phyloP scores from a whole-genome alignment of 2,329 filamentous ascomycete genomes.

The Mollisiaceae sp. region DNA sequence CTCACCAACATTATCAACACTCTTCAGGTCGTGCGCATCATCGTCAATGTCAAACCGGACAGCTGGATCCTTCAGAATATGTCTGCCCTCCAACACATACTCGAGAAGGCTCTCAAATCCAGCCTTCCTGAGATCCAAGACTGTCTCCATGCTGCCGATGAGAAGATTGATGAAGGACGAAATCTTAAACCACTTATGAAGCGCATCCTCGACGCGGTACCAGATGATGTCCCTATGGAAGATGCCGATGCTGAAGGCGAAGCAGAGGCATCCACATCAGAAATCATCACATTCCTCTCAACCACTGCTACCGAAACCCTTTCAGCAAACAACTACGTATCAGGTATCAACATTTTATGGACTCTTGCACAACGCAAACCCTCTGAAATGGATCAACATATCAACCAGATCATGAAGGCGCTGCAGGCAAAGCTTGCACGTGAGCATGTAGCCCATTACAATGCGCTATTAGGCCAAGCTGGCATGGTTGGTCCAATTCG shows the following conservation, averaged over 20 bases:
- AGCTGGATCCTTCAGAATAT: conserved; percentile 89
- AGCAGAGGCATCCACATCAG: conserved; percentile 79
- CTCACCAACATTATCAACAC: conserved; percentile 91
- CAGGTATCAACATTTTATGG: conserved; percentile 93
- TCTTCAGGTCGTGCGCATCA: conserved; percentile 86
- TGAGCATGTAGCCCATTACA: conserved; percentile 85
- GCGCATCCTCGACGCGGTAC: conserved; percentile 86
- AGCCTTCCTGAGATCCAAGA: conserved; percentile 94
- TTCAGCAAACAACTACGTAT: conserved; percentile 78
- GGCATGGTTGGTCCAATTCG: conserved; percentile 43
- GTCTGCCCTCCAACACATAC: conserved; percentile 78
- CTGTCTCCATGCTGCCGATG: conserved; percentile 78
- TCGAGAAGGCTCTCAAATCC: conserved; percentile 87
- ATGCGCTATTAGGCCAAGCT: conserved; percentile 58
- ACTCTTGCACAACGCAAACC: conserved; percentile 85
- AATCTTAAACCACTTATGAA: conserved; percentile 77
- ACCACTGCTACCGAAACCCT: conserved; percentile 88
- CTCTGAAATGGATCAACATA: conserved; percentile 87
- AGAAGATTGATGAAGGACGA: conserved; percentile 70
- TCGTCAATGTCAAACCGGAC: conserved; percentile 85
- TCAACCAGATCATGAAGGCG: conserved; percentile 87
- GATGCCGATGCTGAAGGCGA: conserved; percentile 85
- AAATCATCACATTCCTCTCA: conserved; percentile 85
- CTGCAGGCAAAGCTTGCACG: conserved; percentile 90
- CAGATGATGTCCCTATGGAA: conserved; percentile 75